Conservation (phyloP, 2,329 filamentous ascomycete genomes). For the Cercospora zeae-maydis region DNA sequence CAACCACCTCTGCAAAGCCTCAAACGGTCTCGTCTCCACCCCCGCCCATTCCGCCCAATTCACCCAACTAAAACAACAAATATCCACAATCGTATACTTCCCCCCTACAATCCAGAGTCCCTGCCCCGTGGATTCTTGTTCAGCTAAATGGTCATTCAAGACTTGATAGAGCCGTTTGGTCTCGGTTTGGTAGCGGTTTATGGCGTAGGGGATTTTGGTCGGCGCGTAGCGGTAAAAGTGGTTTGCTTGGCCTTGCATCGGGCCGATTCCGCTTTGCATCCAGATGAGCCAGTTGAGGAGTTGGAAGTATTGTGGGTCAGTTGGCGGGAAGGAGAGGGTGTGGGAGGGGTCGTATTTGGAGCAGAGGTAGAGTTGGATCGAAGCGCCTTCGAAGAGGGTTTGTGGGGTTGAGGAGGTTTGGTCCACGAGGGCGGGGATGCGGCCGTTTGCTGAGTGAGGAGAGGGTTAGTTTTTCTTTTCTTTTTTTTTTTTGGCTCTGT, state of each 20-base stretch:
- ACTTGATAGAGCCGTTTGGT: slow-evolving; percentile 48
- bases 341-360: slow-evolving; percentile 43
- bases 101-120: slow-evolving; percentile 46
- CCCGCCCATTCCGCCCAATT: slow-evolving; percentile 40
- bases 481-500: not conserved
- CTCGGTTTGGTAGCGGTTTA: slow-evolving; percentile 49
- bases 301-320: slow-evolving; percentile 43
- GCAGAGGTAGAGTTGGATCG: slow-evolving; percentile 47
- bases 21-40: slow-evolving; percentile 26
- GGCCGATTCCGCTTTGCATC: slow-evolving; percentile 37
- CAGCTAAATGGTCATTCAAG: slow-evolving; percentile 42
- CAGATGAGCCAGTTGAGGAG: slow-evolving; percentile 47
- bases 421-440: slow-evolving; percentile 48
- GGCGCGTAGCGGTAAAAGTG: slow-evolving; percentile 47
- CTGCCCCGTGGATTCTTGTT: slow-evolving; percentile 18
- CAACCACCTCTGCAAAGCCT: slow-evolving; percentile 34
- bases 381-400: slow-evolving; percentile 45
- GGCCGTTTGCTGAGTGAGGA: slow-evolving; percentile 41
- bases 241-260: slow-evolving; percentile 43
- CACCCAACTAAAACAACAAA: slow-evolving; percentile 48
- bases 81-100: slow-evolving; percentile 49
- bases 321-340: slow-evolving; percentile 33
- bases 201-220: slow-evolving; percentile 44
- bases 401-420: slow-evolving; percentile 27
- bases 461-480: not conserved